Conservation (phyloP, 2,329 filamentous ascomycete genomes). For the Fusarium napiforme region DNA sequence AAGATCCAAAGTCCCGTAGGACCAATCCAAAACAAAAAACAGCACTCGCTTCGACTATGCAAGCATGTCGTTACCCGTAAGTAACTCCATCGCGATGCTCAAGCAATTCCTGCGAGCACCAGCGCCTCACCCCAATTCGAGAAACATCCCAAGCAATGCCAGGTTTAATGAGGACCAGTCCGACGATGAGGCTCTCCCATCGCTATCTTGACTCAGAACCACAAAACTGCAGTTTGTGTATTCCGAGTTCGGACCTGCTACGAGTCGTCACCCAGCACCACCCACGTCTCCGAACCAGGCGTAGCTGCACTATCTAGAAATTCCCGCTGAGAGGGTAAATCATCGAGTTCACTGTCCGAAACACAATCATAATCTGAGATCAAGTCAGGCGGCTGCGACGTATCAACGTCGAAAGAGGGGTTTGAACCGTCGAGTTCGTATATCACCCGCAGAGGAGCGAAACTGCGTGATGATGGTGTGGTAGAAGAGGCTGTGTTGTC, state of each 20-base stretch:
- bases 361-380: conserved; percentile 52
- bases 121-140: conserved; percentile 17
- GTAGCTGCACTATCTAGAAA: conserved; percentile 44
- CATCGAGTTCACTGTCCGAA: conserved; percentile 51
- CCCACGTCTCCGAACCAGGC: conserved; percentile 52
- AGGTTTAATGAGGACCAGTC: conserved; percentile 53
- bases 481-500: conserved; percentile 32
- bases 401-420: conserved; percentile 50
- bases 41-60: conserved; percentile 39
- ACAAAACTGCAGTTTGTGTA: conserved; percentile 40
- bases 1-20: background rate
- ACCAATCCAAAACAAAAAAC: conserved; percentile 13
- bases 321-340: conserved; percentile 47
- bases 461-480: conserved; percentile 31
- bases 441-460: conserved; percentile 52
- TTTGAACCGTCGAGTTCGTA: conserved; percentile 53
- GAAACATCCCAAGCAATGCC: conserved; percentile 24
- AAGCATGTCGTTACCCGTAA: conserved; percentile 19
- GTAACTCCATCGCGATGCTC: conserved; percentile 37
- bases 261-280: conserved; percentile 59
- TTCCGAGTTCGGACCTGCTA: conserved; percentile 55
- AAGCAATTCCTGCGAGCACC: conserved; percentile 45
- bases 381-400: conserved; percentile 51
- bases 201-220: conserved; percentile 42
- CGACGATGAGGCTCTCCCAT: conserved; percentile 48